A percentile compares a stretch with the other conserved stretches of the same genome.
These are phyloP conservation scores for Fennellomyces sp. DNA, from an alignment of 371 early-diverging fungal species.

Conservation along the genomic window DNA sequence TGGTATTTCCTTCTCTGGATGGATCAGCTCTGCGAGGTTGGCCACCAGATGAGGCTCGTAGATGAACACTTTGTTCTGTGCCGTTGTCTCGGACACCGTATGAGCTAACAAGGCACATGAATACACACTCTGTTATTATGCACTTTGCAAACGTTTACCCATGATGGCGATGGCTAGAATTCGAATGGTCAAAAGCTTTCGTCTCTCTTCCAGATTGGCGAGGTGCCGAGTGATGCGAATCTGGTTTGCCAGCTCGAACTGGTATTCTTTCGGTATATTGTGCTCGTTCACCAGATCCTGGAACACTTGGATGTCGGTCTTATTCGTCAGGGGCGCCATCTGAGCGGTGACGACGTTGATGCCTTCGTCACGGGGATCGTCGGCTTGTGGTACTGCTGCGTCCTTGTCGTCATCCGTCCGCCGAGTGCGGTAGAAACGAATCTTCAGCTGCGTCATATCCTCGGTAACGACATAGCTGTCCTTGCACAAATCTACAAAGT, in stretches of 20 bases:
- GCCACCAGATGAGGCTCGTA: conserved; percentile 86
- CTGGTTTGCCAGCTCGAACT: conserved; percentile 78
- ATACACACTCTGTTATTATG: background rate
- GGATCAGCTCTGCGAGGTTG: conserved; percentile 76
- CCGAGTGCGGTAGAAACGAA: conserved; percentile 68
- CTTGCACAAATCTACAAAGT: conserved; percentile 47
- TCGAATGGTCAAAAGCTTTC: conserved; percentile 70
- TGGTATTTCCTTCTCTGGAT: conserved; percentile 68
- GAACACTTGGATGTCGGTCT: conserved; percentile 47
- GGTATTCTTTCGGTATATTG: conserved; percentile 76
- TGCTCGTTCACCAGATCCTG: conserved; percentile 54
- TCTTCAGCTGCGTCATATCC: conserved; percentile 50
- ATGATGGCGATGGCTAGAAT: conserved; percentile 81
- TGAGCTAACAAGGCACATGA: conserved; percentile 40
- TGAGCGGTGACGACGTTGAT: conserved; percentile 27
- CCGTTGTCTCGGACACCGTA: conserved; percentile 68
- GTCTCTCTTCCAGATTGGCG: conserved; percentile 46
- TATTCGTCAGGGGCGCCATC: conserved; percentile 17
- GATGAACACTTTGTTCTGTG: conserved; percentile 75
- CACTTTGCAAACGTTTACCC: conserved; percentile 30
- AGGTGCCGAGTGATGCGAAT: conserved; percentile 75
- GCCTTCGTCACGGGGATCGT: conserved; percentile 28
- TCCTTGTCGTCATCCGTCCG: background rate
- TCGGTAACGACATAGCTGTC: conserved; percentile 48
- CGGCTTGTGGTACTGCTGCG: conserved; percentile 4